Percentiles rank a stretch among this genome's conserved stretches.
Conservation (phyloP, 2,329 filamentous ascomycete species). For the Beauveria medogensis region DNA sequence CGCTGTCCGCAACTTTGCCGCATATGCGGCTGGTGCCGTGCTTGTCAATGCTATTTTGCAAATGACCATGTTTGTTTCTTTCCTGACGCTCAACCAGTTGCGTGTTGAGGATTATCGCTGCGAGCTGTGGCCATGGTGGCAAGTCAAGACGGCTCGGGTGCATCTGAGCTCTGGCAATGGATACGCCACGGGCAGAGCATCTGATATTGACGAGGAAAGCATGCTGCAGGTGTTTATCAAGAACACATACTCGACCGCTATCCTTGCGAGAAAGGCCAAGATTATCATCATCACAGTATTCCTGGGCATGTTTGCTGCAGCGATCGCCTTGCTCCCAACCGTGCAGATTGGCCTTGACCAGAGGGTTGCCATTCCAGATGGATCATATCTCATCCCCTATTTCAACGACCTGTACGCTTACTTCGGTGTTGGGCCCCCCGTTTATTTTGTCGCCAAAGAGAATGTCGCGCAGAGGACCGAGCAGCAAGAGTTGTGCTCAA, state of each 20-base stretch:
- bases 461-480: slow-evolving; percentile 68
- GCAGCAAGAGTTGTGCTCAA: slow-evolving; percentile 82
- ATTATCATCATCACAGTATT: slow-evolving; percentile 70
- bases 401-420: slow-evolving; percentile 96
- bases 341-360: slow-evolving; percentile 88
- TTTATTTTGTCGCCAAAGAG: slow-evolving; percentile 87
- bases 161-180: slow-evolving; percentile 54
- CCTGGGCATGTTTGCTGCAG: slow-evolving; percentile 78
- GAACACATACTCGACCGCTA: slow-evolving; percentile 73
- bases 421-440: slow-evolving; percentile 81
- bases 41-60: slow-evolving; percentile 96
- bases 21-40: slow-evolving; percentile 92
- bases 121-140: slow-evolving; percentile 86
- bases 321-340: slow-evolving; percentile 73
- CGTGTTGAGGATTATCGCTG: slow-evolving; percentile 82
- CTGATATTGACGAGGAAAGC: slow-evolving; percentile 77
- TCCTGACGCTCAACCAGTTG: slow-evolving; percentile 83
- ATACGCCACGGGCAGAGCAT: slow-evolving; percentile 47
- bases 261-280: slow-evolving; percentile 77
- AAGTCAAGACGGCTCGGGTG: slow-evolving; percentile 64
- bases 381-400: slow-evolving; percentile 90
- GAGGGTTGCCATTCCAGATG: slow-evolving; percentile 84
- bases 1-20: slow-evolving; percentile 92
- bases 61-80: slow-evolving; percentile 92
- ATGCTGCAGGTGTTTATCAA: slow-evolving; percentile 80